Conservation (phyloP, 208 protist genomes). For the Acanthamoeba lenticulata region DNA sequence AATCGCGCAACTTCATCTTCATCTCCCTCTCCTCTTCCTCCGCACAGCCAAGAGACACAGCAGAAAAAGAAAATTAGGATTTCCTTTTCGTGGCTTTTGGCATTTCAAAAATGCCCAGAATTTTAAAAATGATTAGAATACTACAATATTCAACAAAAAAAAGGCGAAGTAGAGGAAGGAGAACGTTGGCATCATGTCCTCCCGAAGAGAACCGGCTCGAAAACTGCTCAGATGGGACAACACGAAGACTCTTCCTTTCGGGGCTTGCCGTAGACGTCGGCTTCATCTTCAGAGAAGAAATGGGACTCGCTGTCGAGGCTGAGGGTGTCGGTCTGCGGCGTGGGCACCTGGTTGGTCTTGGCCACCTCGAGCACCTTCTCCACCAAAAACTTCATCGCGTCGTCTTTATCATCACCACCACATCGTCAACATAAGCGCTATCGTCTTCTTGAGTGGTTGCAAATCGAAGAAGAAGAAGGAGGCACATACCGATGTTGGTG, state of each 20-base stretch:
- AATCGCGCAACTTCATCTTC: not conserved
- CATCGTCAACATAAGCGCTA: not conserved
- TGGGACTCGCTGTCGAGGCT: not conserved
- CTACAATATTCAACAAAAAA: not conserved
- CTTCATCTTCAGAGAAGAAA: not conserved
- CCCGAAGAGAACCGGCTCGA: not conserved
- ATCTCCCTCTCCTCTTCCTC: not conserved
- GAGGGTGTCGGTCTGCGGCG: not conserved
- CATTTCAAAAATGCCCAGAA: not conserved
- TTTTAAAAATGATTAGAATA: too few species aligned
- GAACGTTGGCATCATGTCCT: not conserved
- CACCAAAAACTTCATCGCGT: conserved; percentile 66
- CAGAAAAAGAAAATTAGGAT: not conserved
- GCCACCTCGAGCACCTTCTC: conserved; percentile 59
- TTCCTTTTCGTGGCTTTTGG: not conserved
- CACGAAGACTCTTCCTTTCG: conserved; percentile 21
- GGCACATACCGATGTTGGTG: conserved; percentile 60
- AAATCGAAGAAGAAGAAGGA: not conserved
- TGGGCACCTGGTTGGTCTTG: conserved; percentile 49
- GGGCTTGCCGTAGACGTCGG: not conserved
- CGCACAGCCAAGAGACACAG: not conserved
- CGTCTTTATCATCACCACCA: not conserved
- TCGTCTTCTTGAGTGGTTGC: not conserved
- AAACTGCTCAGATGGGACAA: not conserved
- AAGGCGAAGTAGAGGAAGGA: not conserved